Percentiles rank a stretch among this genome's conserved stretches.
These are phyloP conservation scores for Lonicera japonica DNA, from an alignment of 129 eudicot species.

Conservation along the genomic window DNA sequence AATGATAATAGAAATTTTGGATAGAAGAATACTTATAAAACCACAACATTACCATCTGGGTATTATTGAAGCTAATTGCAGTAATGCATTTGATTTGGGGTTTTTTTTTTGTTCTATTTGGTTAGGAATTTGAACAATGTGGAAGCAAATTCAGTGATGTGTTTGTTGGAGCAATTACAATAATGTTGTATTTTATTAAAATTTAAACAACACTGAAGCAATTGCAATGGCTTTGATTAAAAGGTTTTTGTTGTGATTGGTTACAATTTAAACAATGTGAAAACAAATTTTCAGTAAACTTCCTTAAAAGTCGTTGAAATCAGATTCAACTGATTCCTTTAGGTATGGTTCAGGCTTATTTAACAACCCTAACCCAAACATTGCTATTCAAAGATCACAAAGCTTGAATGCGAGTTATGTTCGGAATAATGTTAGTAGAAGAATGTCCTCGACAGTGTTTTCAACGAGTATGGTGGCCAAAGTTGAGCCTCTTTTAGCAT, in stretches of 20 bases:
- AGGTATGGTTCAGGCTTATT: constrained; percentile 22
- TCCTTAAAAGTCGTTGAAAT: constrained; percentile 61
- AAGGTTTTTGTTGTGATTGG: constrained; percentile 9
- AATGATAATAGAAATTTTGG: no score
- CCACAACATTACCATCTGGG: constrained; percentile 41
- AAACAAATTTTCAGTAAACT: constrained; percentile 67
- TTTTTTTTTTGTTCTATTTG: constrained; percentile 4
- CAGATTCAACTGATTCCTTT: constrained; percentile 34
- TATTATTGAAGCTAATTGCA: no score
- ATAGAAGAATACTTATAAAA: constrained; percentile 44
- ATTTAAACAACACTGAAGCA: constrained; percentile 33
- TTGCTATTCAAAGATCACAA: constrained; percentile 20
- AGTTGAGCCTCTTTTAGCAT: constrained; percentile 77
- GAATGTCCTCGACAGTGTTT: constrained; percentile 78
- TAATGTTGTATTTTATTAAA: background rate
- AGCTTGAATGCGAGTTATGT: constrained; percentile 34
- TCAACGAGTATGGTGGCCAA: constrained; percentile 77
- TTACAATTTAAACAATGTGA: constrained; percentile 39
- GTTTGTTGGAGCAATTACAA: no score
- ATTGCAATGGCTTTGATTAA: constrained; percentile 17
- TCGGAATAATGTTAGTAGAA: constrained; percentile 32
- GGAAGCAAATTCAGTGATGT: constrained; percentile 82
- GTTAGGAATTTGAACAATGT: constrained; percentile 33
- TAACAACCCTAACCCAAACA: background rate
- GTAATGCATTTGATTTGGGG: no score